Conservation (phyloP, 176 grass and related monocot species). For the Musa acuminata region DNA sequence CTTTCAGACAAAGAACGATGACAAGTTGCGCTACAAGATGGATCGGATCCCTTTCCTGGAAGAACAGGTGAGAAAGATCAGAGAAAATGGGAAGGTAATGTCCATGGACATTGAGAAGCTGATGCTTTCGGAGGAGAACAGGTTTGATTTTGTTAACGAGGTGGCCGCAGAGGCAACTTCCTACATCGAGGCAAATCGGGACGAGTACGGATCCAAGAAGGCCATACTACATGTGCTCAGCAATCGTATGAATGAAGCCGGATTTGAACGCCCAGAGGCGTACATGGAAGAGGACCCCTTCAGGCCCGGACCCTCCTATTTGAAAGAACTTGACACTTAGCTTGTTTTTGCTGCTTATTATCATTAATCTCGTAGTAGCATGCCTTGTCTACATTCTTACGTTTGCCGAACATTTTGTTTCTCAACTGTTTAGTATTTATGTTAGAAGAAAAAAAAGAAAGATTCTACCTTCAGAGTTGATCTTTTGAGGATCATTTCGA, state of each 20-base stretch:
- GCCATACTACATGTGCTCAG: conserved; percentile 67
- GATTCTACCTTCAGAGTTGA: too few species aligned
- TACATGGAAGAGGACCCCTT: conserved; percentile 66
- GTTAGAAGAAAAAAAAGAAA: too few species aligned
- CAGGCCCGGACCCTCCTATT: conserved; percentile 61
- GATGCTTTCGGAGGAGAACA: conserved; percentile 69
- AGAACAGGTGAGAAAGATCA: conserved; percentile 66
- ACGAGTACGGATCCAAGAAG: conserved; percentile 78
- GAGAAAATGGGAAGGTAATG: conserved; percentile 59
- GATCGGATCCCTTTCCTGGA: conserved; percentile 67
- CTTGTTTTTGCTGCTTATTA: background rate
- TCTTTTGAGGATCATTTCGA: too few species aligned
- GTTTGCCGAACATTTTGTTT: too few species aligned
- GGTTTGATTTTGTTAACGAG: conserved; percentile 66
- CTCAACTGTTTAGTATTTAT: too few species aligned
- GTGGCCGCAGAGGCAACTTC: conserved; percentile 65
- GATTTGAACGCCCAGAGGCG: conserved; percentile 58
- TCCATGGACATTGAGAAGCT: conserved; percentile 74
- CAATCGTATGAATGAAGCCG: conserved; percentile 75
- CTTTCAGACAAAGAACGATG: conserved; percentile 54
- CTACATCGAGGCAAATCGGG: conserved; percentile 62
- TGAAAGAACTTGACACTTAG: conserved; percentile 31
- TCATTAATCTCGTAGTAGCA: too few species aligned
- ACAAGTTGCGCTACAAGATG: conserved; percentile 66
- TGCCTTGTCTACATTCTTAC: too few species aligned